These are phyloP conservation scores for Daldinia concentrica DNA, from an alignment of 495 filamentous ascomycete genomes.

Conservation along the genomic window DNA sequence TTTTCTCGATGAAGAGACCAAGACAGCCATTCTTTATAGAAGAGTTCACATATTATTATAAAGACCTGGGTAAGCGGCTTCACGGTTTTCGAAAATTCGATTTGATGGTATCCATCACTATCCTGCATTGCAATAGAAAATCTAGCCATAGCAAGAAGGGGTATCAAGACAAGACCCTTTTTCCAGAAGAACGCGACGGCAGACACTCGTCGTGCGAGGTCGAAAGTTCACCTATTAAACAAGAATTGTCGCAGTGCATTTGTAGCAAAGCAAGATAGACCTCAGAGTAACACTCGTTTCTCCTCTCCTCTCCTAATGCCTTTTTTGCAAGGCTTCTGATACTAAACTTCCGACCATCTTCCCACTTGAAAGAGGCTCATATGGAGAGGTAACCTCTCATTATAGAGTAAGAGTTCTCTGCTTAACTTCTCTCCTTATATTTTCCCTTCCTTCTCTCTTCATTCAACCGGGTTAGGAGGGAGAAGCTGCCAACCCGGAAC, in stretches of 20 bases:
- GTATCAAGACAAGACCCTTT: conserved; percentile 1
- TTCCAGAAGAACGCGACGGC: neutral
- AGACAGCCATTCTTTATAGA: neutral
- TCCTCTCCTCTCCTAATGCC: neutral
- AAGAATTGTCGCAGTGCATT: neutral
- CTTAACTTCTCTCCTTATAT: neutral
- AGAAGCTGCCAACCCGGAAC: conserved; percentile 1
- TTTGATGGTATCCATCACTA: neutral
- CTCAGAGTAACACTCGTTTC: conserved; percentile 1
- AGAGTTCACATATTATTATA: neutral
- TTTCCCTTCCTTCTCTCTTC: neutral
- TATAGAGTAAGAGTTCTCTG: neutral
- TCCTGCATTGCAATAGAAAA: conserved; percentile 7
- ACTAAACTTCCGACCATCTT: neutral
- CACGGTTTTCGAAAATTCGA: neutral
- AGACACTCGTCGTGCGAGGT: conserved; percentile 4
- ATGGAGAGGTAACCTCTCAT: neutral
- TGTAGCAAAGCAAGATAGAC: neutral
- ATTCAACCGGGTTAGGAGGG: neutral
- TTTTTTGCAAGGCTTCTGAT: neutral
- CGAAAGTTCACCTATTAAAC: neutral
- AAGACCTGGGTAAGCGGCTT: neutral
- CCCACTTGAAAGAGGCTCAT: neutral
- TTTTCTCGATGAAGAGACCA: neutral
- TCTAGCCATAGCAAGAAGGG: conserved; percentile 1